Conservation (phyloP, 2,329 filamentous ascomycete species). For the Verticillium nubilum region DNA sequence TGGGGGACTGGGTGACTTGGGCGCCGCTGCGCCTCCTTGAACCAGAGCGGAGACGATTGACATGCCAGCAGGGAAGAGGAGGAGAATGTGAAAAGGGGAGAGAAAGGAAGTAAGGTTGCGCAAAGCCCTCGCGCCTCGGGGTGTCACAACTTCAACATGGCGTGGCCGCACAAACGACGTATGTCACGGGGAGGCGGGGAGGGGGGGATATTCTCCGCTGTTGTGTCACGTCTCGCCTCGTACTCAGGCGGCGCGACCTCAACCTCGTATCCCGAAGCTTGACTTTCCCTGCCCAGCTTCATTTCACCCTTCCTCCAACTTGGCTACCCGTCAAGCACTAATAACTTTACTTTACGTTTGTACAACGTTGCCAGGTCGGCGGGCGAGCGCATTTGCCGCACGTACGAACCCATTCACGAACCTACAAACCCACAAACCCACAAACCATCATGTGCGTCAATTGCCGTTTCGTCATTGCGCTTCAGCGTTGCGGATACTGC, state of each 20-base stretch:
- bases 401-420: not conserved
- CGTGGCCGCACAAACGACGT: not conserved
- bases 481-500: slow-evolving; percentile 29
- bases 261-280: not conserved
- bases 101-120: not conserved
- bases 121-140: too few species aligned
- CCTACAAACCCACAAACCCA: not conserved
- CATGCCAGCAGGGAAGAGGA: not conserved
- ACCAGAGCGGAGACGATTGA: too few species aligned
- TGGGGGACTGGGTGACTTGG: too few species aligned
- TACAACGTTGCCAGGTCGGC: not conserved
- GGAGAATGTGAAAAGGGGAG: not conserved
- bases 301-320: too few species aligned
- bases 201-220: not conserved
- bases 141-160: not conserved
- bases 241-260: not conserved
- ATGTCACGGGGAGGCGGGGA: too few species aligned
- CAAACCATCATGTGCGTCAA: not conserved
- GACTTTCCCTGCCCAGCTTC: too few species aligned
- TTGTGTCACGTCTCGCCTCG: not conserved
- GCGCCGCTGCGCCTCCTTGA: not conserved
- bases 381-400: not conserved
- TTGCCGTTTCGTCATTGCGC: not conserved
- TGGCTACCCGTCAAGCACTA: too few species aligned
- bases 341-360: not conserved